phyloP scores from a whole-genome alignment of 345 rosid genomes.

The Pseudoturritis turrita region DNA sequence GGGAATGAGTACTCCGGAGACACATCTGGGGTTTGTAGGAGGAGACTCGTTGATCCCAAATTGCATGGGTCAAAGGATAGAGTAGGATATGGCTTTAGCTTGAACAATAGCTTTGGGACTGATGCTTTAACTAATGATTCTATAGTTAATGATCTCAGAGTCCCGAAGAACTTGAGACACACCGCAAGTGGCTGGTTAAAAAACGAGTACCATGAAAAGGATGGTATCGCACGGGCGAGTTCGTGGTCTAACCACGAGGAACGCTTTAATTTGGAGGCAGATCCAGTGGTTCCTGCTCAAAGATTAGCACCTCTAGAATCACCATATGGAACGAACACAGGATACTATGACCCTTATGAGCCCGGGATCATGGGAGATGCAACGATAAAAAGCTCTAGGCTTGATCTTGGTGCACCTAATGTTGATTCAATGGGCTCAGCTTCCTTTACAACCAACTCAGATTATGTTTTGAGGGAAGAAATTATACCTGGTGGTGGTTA shows the following conservation, averaged over 20 bases:
- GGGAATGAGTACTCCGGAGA: conserved; percentile 17
- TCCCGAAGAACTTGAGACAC: conserved; percentile 22
- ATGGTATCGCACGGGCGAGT: conserved; percentile 14
- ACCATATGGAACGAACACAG: conserved; percentile 16
- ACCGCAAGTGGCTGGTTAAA: conserved; percentile 22
- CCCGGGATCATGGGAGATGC: conserved; percentile 23
- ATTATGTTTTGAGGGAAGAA: conserved; percentile 9
- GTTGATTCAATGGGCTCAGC: conserved; percentile 8
- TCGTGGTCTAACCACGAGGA: conserved; percentile 6
- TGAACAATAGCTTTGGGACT: conserved; percentile 8
- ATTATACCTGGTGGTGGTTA: conserved; percentile 20
- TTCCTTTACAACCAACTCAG: neutral
- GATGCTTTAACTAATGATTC: conserved; percentile 8
- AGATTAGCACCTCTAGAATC: conserved; percentile 2
- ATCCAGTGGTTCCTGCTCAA: conserved; percentile 29
- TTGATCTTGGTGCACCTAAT: conserved; percentile 26
- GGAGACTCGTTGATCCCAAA: conserved; percentile 23
- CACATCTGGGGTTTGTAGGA: conserved; percentile 16
- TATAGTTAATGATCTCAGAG: conserved; percentile 19
- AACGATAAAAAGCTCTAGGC: conserved; percentile 16
- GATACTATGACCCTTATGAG: conserved; percentile 17
- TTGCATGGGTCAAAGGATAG: conserved; percentile 15
- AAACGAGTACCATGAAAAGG: conserved; percentile 18
- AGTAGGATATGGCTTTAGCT: conserved; percentile 16
- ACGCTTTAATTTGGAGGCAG: conserved; percentile 16